These are phyloP conservation scores for Piper longum DNA, from an alignment of 164 flowering plant genomes.

Conservation along the genomic window DNA sequence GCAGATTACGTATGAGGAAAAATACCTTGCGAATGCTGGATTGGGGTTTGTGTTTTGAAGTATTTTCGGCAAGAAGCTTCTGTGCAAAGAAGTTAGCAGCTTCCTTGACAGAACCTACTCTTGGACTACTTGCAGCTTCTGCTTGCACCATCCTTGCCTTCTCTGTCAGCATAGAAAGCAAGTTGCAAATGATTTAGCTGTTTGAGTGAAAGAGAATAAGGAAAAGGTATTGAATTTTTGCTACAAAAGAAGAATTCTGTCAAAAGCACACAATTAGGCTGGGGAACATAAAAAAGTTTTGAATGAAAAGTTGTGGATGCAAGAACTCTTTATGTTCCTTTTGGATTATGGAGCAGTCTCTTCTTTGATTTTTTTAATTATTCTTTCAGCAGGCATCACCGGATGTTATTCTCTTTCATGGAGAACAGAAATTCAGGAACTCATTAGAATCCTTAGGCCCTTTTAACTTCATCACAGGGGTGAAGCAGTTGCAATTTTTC, in stretches of 20 bases:
- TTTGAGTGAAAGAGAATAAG: neutral
- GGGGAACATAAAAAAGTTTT: no score
- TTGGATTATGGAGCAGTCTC: neutral
- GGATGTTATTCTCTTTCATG: neutral
- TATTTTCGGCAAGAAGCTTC: slow-evolving; percentile 11
- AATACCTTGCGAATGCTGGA: slow-evolving; percentile 32
- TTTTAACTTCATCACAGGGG: neutral
- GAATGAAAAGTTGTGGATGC: no score
- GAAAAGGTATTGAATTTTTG: no score
- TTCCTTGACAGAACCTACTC: slow-evolving; percentile 33
- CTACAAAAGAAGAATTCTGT: no score
- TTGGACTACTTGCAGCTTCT: slow-evolving; percentile 17
- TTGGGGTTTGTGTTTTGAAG: slow-evolving; percentile 17
- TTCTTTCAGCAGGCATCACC: neutral
- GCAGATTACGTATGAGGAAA: neutral
- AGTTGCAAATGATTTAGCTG: neutral
- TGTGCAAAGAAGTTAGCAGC: slow-evolving; percentile 29
- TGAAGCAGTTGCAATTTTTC: neutral
- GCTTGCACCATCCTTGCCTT: slow-evolving; percentile 23
- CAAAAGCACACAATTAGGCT: no score
- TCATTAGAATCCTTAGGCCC: no score
- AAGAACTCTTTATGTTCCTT: neutral
- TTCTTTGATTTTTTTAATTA: neutral
- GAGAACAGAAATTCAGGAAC: neutral
- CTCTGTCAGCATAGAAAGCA: slow-evolving; percentile 3